Conservation (phyloP, 306 rosid species). For the Rosa persica region DNA sequence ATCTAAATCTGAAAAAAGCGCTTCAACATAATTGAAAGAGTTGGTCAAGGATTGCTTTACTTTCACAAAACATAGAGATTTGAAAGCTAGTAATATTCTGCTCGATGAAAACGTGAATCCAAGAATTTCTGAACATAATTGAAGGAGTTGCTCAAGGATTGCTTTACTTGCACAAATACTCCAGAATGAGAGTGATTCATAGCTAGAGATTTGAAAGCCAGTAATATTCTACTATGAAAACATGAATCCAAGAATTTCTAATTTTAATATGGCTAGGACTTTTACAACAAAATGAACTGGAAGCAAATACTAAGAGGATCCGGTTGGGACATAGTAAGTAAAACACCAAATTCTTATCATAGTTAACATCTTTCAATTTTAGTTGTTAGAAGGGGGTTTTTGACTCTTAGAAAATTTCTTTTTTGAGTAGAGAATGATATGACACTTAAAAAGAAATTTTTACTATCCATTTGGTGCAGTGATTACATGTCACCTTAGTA, state of each 20-base stretch:
- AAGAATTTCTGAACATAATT: no score
- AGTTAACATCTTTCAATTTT: no score
- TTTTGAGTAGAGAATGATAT: no score
- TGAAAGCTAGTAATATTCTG: no score
- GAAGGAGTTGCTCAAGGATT: no score
- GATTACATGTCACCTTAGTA: slow-evolving; percentile 27
- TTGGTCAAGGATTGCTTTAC: slow-evolving; percentile 9
- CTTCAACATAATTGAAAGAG: slow-evolving; percentile 7
- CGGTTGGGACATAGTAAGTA: slow-evolving; percentile 40
- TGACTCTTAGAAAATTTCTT: no score
- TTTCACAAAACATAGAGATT: background rate
- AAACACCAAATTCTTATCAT: background rate
- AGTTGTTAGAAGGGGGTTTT: no score
- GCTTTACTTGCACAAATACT: background rate
- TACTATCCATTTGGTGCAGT: background rate
- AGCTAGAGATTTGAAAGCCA: background rate
- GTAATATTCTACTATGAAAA: slow-evolving; percentile 23
- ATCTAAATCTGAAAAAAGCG: background rate
- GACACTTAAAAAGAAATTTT: no score
- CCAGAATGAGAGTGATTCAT: slow-evolving; percentile 3
- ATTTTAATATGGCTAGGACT: slow-evolving; percentile 14
- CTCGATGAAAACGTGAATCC: no score
- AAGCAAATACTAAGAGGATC: slow-evolving; percentile 7
- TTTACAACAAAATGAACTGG: background rate
- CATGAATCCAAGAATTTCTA: slow-evolving; percentile 18